Percentiles rank a stretch among this genome's conserved stretches.
These are phyloP conservation scores for Wallemia hederae DNA, from an alignment of 1,284 basidiomycete species.

Conservation along the genomic window DNA sequence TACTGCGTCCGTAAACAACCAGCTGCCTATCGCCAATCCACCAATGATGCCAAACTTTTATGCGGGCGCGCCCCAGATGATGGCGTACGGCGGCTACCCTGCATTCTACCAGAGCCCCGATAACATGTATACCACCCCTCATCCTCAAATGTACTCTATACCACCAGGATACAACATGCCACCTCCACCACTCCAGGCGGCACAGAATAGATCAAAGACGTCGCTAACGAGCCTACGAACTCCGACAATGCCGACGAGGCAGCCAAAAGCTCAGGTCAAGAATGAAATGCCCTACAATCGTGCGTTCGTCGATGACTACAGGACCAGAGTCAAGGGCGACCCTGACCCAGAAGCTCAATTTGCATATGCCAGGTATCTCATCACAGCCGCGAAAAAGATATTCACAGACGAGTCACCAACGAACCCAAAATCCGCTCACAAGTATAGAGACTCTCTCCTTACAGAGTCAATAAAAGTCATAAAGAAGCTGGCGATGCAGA, in stretches of 20 bases:
- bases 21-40: background rate
- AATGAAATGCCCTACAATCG: constrained; percentile 72
- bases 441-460: constrained; percentile 68
- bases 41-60: background rate
- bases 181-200: background rate
- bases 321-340: constrained; percentile 83
- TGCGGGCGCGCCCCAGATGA: background rate
- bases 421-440: constrained; percentile 24
- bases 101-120: background rate
- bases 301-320: constrained; percentile 89
- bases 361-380: constrained; percentile 83
- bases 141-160: background rate
- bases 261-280: background rate
- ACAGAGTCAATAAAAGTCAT: constrained; percentile 73
- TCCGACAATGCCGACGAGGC: background rate
- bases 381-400: constrained; percentile 85
- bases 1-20: background rate
- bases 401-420: constrained; percentile 35
- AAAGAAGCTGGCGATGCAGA: constrained; percentile 66
- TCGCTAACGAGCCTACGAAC: background rate
- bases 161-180: background rate
- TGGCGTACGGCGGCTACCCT: background rate
- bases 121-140: background rate
- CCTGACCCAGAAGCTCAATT: constrained; percentile 98
- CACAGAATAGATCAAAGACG: background rate